Evolutionary conservation across 176 grass and related monocot genomes (phyloP).

Genomic region (Hordeum vulgare): MorexV3_pseudomolecules_assembly NC_058522.1:489446017-489446516

Average conservation of each 20-base stretch:
- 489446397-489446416: slow-evolving; percentile 44
- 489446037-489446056: slow-evolving; percentile 46
- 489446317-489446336: slow-evolving; percentile 37
- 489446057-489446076: slow-evolving; percentile 39
- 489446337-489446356: slow-evolving; percentile 81
- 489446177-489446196: slow-evolving; percentile 30
- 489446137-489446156: not conserved
- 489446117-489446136: not conserved
- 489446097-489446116: not conserved
- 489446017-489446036: slow-evolving; percentile 42
- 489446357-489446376: slow-evolving; percentile 80
- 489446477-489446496: slow-evolving; percentile 36
- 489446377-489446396: slow-evolving; percentile 43
- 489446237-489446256: slow-evolving; percentile 6
- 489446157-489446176: not conserved
- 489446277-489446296: slow-evolving; percentile 36
- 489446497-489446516: not conserved
- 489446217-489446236: slow-evolving; percentile 7
- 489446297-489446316: slow-evolving; percentile 35
- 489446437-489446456: slow-evolving; percentile 73
- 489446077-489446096: not conserved
- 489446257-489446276: slow-evolving; percentile 60
- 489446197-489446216: not conserved
- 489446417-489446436: slow-evolving; percentile 67
- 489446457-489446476: slow-evolving; percentile 44